Evolutionary conservation across 495 filamentous ascomycete genomes (phyloP).

Genomic region (Staphylotrichum longicolle): DNA sequence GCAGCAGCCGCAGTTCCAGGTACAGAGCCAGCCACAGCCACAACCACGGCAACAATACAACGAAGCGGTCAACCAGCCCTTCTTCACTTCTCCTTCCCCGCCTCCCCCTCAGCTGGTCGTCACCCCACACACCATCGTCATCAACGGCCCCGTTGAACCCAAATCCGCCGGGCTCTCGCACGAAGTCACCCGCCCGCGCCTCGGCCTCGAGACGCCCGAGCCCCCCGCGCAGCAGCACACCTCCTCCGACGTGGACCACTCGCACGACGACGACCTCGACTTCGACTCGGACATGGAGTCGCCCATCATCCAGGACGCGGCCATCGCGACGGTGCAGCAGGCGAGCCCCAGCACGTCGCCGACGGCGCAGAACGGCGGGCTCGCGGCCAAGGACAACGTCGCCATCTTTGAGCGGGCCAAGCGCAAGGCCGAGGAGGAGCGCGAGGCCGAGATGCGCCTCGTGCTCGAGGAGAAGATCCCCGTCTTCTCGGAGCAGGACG

Average conservation of each 20-base stretch:
- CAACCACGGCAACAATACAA: slow-evolving; percentile 10
- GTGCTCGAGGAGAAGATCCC: slow-evolving; percentile 54
- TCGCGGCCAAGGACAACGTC: slow-evolving; percentile 28
- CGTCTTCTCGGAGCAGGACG: slow-evolving; percentile 34
- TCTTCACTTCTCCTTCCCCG: background rate
- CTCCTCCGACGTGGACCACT: background rate
- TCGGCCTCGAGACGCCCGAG: background rate
- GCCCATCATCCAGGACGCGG: slow-evolving; percentile 19
- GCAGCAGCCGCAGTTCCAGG: slow-evolving; percentile 7
- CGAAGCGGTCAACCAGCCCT: no score
- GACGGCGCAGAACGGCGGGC: slow-evolving; percentile 17
- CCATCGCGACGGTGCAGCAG: slow-evolving; percentile 20
- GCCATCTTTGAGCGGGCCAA: slow-evolving; percentile 39
- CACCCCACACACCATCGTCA: slow-evolving; percentile 11
- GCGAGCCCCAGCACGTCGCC: slow-evolving; percentile 13
- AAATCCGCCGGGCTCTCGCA: slow-evolving; percentile 21
- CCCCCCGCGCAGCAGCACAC: background rate
- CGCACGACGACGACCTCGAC: slow-evolving; percentile 2
- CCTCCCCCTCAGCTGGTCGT: background rate
- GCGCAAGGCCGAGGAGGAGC: slow-evolving; percentile 27
- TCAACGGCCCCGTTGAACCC: slow-evolving; percentile 15
- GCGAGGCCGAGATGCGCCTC: slow-evolving; percentile 26
- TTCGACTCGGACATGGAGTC: slow-evolving; percentile 22
- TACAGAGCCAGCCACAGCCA: background rate
- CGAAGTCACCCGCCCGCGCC: slow-evolving; percentile 11